Evolutionary conservation across 495 filamentous ascomycete genomes (phyloP), one percentile per base, ranked within the genome.

Genomic region (Bacidia gigantensis): DNA sequence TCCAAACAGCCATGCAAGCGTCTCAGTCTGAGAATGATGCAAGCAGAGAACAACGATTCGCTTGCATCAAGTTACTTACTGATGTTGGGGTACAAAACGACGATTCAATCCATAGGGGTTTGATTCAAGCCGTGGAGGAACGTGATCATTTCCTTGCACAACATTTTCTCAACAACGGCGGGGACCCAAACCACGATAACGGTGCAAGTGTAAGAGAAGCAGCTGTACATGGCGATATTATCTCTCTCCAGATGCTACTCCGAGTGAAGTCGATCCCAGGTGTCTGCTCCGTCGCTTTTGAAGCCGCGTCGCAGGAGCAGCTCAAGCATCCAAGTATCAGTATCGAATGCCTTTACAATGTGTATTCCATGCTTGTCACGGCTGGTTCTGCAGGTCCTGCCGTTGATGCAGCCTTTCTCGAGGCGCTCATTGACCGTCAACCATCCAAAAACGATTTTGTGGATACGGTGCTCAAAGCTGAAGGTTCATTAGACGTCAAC

Each of bases 41-140:
- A 24, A 41, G 49, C 2, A 12, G 5, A 3, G 32, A 49, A 29
- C 26, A 29, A 24, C 29, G 54, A 38, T 25, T 56, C 14, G 20
- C 35, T 21, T 56, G 38, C 26, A 44, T 56, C 3, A 41, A 44
- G 22, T 35, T 56, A 17, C 24, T 56, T 18, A 53, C 45, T 7
- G 2, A 26, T 10, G 42, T 21, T 18, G 46, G 46, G 5, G 20
- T 44, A 26, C 2, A 3, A 14, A 49, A 42, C 3, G 26, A 29
- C 18, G 35, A 25, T 17, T 3, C 25, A 5, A 21, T 56, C n/a
- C n/a, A 53, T 43, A n/a, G 10, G 9, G 44, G 24, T 0, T 43
- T 56, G 38, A 47, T 53, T 10, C 54, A 49, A 25, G 54, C 54
- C 24, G 54, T 56, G 17, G 21, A 20, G 24, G 50, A 56, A 17